Base-by-base conservation (phyloP, 2,329 filamentous ascomycete genomes). In the Calonectria fujianensis region DNA sequence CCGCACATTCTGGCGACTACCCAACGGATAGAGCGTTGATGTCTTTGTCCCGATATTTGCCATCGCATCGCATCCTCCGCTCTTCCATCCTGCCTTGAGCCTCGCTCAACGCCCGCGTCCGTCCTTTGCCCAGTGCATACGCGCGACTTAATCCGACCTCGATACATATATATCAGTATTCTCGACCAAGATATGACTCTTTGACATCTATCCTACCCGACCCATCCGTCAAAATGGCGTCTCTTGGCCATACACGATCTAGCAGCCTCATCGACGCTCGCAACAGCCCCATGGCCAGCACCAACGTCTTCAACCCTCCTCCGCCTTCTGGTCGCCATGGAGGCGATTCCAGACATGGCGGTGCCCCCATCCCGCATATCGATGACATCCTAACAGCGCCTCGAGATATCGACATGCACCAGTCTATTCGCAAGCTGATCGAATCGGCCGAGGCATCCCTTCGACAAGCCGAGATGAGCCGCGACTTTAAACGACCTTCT, bases 401-500 rank as follows among this genome's bases (percentile, higher is more conserved):
- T 20, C 85, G 86, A 72, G 87, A 90, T 45, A 82, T 91, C 74
- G 86, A 90, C 73, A 79, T 84, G 52, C 85, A 88, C 74, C 87
- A 88, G 73, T 89, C 90, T 20, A 86, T 91, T 74, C 89, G 88
- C 72, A 90, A 86, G 76, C 82, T 93, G 48, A 84, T 93, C 18
- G 87, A 89, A 57, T 82, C 85, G 52, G 91, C 89, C 68, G 89
- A 93, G 79, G 81, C 83, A 29, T 87, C 88, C 61, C 86, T 93
- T 74, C 88, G 88, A 74, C 89, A 91, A 79, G 93, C 94, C 48
- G 90, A 92, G 76, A 90, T 90, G 68, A 87, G 89, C 72, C 88
- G 92, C 73, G 90, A 91, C 75, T 93, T 94, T 85, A 87, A 91
- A 32, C 89, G 92, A 45, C 91, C 93, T 6, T 95, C 97, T 82